Evolutionary conservation across 345 rosid genomes (phyloP).

Genomic region (Eucalyptus curtisii): DNA sequence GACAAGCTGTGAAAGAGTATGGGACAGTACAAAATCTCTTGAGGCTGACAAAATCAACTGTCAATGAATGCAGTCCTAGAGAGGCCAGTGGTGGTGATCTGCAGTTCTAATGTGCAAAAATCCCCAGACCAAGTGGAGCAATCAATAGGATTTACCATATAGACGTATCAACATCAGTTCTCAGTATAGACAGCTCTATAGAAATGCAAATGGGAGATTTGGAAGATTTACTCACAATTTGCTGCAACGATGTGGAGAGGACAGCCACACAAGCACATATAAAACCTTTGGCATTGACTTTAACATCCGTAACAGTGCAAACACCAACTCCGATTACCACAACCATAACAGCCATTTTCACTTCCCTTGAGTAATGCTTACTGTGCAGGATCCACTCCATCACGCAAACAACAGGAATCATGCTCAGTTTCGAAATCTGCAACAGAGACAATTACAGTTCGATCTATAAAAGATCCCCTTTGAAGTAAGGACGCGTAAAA

Average conservation of each 20-base stretch:
- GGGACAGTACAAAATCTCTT: not conserved
- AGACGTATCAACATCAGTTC: not conserved
- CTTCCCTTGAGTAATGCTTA: conserved; percentile 69
- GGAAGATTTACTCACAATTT: conserved; percentile 59
- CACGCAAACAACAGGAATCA: conserved; percentile 96
- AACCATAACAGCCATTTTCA: conserved; percentile 69
- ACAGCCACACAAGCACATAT: conserved; percentile 81
- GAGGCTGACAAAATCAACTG: not conserved
- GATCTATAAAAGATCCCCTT: not conserved
- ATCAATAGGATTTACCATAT: not conserved
- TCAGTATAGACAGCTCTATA: not conserved
- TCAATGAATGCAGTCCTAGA: not conserved
- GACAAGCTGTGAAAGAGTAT: not conserved
- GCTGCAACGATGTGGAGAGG: conserved; percentile 83
- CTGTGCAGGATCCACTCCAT: conserved; percentile 92
- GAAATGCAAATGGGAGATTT: not conserved
- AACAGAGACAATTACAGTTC: not conserved
- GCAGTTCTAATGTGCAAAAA: not conserved
- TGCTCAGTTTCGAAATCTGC: conserved; percentile 91
- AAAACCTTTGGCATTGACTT: conserved; percentile 92
- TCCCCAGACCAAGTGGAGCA: not conserved
- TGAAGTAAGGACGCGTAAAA: not conserved
- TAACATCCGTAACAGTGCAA: conserved; percentile 93
- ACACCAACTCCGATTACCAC: conserved; percentile 92
- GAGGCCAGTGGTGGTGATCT: not conserved